Evolutionary conservation across 371 early-diverging fungal species (phyloP), one percentile per base, ranked within the genome.

Genomic region (Mortierella sp.): DNA sequence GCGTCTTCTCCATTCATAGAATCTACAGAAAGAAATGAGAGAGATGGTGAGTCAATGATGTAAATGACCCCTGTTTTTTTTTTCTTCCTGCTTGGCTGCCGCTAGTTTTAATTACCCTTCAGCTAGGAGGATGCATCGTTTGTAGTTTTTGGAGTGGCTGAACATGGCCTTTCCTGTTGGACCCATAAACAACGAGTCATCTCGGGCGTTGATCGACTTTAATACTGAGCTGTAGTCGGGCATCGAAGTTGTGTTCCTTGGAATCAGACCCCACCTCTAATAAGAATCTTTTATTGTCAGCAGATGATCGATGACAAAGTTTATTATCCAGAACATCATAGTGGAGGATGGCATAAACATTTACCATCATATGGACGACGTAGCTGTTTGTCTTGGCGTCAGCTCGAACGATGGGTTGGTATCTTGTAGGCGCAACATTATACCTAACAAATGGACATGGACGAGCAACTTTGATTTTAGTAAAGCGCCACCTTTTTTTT

Each of bases 1-100:
- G 23, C 76, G 74, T 51, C 85, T 84, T 23, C 86, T 80, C 94
- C 94, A 94, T 76, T 94, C 93, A 77, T 86, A 94, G 61, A 91
- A 94, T 7, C 91, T 92, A 73, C 19, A 7, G 19, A 23, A 26
- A 50, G 19, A 21, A 58, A 37, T 3, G 14, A 62, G 51, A 46
- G 29, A 61, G 45, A 28, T 18, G 50, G n/a, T n/a, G 21, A 37
- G 37, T 37, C 46, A 50, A 50, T 21, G 21, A 14, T 14, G 14
- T 14, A 50, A 4, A 50, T 5, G 4, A 21, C 50, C 5, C 5
- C 37, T 37, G 37, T 37, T 37, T 37, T 37, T 9, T 37, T 9
- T 5, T 37, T 37, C 37, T 9, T 37, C 37, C 9, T 3, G 37
- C 9, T 37, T 37, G 5, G 37, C 14, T 5, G 50, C 3, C n/a